phyloP scores from a whole-genome alignment of 2,329 filamentous ascomycete species.

The Colletotrichum cordylinicola region DNA sequence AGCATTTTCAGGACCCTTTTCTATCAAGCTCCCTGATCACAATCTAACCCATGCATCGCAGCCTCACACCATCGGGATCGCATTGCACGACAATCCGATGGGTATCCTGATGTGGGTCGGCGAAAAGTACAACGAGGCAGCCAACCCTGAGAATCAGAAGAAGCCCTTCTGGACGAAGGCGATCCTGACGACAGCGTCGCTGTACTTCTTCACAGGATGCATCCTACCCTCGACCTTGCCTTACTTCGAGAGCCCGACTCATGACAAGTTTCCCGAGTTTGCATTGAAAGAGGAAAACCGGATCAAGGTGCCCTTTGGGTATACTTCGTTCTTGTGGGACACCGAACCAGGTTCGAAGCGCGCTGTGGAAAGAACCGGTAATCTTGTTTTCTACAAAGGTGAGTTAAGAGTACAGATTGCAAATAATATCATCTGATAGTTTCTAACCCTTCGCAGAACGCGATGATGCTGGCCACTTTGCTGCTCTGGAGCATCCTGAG shows the following conservation, averaged over 20 bases:
- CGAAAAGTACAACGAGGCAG: slow-evolving; percentile 37
- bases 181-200: slow-evolving; percentile 24
- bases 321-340: slow-evolving; percentile 23
- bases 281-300: slow-evolving; percentile 18
- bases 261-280: slow-evolving; percentile 19
- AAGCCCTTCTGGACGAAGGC: slow-evolving; percentile 14
- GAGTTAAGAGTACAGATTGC: not conserved
- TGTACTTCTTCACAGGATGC: slow-evolving; percentile 30
- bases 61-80: slow-evolving; percentile 48
- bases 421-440: not conserved
- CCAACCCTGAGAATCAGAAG: slow-evolving; percentile 19
- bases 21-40: not conserved
- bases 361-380: slow-evolving; percentile 20
- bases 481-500: slow-evolving; percentile 21
- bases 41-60: not conserved
- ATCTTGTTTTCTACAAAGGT: slow-evolving; percentile 25
- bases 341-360: slow-evolving; percentile 15
- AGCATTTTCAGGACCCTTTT: not conserved
- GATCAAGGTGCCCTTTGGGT: slow-evolving; percentile 24
- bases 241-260: slow-evolving; percentile 21
- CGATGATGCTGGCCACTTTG: slow-evolving; percentile 25
- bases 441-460: slow-evolving; percentile 6
- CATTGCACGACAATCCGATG: slow-evolving; percentile 46
- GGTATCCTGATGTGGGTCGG: slow-evolving; percentile 49
- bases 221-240: slow-evolving; percentile 26